These are phyloP conservation scores for Cladophialophora immunda DNA, from an alignment of 2,329 filamentous ascomycete species.

Conservation along the genomic window DNA sequence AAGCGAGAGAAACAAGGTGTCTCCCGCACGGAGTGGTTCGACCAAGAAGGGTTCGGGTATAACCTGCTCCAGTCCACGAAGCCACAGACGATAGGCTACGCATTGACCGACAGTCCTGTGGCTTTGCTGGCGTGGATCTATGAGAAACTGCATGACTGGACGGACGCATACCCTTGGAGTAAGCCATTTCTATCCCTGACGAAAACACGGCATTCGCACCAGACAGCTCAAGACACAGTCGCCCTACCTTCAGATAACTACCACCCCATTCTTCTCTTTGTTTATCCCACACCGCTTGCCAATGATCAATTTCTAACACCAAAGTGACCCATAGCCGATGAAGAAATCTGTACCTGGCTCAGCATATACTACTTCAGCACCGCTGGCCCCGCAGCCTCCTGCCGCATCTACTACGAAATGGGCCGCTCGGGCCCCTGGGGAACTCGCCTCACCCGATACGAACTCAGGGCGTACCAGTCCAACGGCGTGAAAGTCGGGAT, in stretches of 20 bases:
- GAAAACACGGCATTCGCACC: neutral
- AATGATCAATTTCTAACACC: neutral
- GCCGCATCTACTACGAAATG: constrained; percentile 74
- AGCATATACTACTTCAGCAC: constrained; percentile 74
- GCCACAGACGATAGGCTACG: constrained; percentile 77
- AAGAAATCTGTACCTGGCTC: constrained; percentile 79
- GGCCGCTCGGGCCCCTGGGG: constrained; percentile 48
- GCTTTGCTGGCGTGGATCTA: constrained; percentile 80
- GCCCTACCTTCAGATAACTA: too few relatives aligned
- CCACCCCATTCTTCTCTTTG: neutral
- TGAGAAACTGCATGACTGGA: constrained; percentile 82
- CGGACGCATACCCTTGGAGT: constrained; percentile 74
- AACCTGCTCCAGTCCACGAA: constrained; percentile 69
- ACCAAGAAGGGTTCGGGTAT: constrained; percentile 63
- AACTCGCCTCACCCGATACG: constrained; percentile 20
- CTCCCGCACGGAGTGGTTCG: constrained; percentile 66
- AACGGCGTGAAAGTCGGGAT: constrained; percentile 61
- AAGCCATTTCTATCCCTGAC: neutral
- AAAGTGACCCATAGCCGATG: constrained; percentile 58
- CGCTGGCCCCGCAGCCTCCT: constrained; percentile 71
- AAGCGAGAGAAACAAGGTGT: constrained; percentile 61
- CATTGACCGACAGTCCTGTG: constrained; percentile 73
- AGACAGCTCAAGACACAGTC: too few relatives aligned
- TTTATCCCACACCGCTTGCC: neutral
- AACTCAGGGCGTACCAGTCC: constrained; percentile 48